Evolutionary conservation across 345 rosid genomes (phyloP), one percentile per base, ranked within the genome.

Genomic region (Linum lewisii): DNA sequence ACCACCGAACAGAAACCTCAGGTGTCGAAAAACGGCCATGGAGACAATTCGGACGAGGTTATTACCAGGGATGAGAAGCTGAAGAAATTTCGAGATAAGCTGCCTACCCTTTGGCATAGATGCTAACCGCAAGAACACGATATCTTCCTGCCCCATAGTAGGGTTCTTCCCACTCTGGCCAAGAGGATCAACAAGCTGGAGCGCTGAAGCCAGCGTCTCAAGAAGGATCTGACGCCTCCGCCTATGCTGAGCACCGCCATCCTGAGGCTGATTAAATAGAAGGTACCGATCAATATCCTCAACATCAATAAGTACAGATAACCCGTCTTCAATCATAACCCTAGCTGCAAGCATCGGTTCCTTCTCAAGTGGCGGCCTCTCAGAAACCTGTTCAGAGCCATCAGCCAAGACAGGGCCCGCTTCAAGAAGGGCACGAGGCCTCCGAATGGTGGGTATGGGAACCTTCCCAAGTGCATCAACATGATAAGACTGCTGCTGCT

Each of bases 341-440:
- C 99, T 85, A 63, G 99, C 99, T 19, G 99, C 99, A 72, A 93
- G 88, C 80, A 93, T 79, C 34, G 99, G 99, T 56, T 93, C 99
- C 68, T 84, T 81, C 63, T 93, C 99, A 37, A 93, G 68, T 66
- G 92, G 92, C 67, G 92, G 92, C 80, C 73, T 89, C 71, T 84
- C 97, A 19, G 77, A 61, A 55, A 70, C 18, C 61, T 76, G 85
- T 24, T 87, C 88, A 24, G 79, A 59, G 58, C 85, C 88, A 71
- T 82, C 84, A 47, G 56, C 78, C 38, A 78, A 76, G 63, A 63
- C 68, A 47, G 79, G 77, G 51, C 87, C 96, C 57, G 68, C 78
- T 72, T 93, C 92, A 7, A 89, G 85, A 20, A 93, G 74, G 0
- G 97, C 85, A 15, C 79, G 82, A 34, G 79, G 96, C 67, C 78